phyloP scores from a whole-genome alignment of 2,329 filamentous ascomycete species.

The Sclerotinia nivalis region DNA sequence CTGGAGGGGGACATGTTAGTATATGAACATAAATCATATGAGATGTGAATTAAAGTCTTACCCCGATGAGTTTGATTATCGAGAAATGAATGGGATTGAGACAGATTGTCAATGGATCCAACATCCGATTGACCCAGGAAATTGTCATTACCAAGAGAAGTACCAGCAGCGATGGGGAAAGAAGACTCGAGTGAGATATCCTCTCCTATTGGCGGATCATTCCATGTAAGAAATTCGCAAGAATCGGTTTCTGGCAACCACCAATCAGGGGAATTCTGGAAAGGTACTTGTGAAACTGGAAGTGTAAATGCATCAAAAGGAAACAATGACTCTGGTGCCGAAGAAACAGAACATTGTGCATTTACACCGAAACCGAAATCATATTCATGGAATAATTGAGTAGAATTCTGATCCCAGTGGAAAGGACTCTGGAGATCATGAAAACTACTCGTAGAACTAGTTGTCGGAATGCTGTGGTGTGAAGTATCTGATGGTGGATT shows the following conservation, averaged over 20 bases:
- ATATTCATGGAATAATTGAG: slow-evolving; percentile 14
- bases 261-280: slow-evolving; percentile 21
- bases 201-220: slow-evolving; percentile 2
- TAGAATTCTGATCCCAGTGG: slow-evolving; percentile 14
- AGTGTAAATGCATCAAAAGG: slow-evolving; percentile 6
- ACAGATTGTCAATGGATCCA: slow-evolving; percentile 15
- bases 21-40: not conserved
- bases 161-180: slow-evolving; percentile 16
- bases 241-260: slow-evolving; percentile 21
- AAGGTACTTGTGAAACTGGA: not conserved
- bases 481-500: slow-evolving; percentile 23
- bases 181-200: slow-evolving; percentile 12
- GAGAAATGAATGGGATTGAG: slow-evolving; percentile 21
- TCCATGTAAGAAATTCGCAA: slow-evolving; percentile 17
- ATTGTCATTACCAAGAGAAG: slow-evolving; percentile 19
- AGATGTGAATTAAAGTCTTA: not conserved
- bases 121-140: slow-evolving; percentile 19
- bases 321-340: slow-evolving; percentile 6
- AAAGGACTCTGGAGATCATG: slow-evolving; percentile 9
- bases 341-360: not conserved
- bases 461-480: slow-evolving; percentile 24
- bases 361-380: slow-evolving; percentile 19
- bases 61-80: slow-evolving; percentile 7
- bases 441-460: slow-evolving; percentile 9
- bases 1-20: not conserved